Evolutionary conservation across 2,329 filamentous ascomycete species (phyloP).

Genomic region (Scortechinia acanthostroma): DNA sequence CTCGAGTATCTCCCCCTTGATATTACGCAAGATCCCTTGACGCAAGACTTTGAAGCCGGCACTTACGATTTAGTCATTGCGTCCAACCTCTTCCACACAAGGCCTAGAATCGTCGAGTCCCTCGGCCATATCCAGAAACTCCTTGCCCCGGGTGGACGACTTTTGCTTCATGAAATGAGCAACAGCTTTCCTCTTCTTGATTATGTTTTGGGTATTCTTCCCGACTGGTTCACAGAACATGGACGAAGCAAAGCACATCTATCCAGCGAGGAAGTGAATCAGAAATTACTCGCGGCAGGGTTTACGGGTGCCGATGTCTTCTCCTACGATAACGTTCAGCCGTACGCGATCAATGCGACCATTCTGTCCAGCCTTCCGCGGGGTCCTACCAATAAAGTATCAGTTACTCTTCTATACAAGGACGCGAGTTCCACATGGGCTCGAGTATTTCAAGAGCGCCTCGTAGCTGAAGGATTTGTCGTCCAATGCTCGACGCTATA

Average conservation of each 20-base stretch:
- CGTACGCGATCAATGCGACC: slow-evolving; percentile 9
- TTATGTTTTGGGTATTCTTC: no score
- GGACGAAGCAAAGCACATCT: slow-evolving; percentile 13
- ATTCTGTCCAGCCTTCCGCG: slow-evolving; percentile 11
- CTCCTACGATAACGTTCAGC: slow-evolving; percentile 10
- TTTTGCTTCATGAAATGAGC: not conserved
- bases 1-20: not conserved
- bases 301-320: slow-evolving; percentile 17
- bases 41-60: not conserved
- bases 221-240: no score
- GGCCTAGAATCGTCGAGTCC: not conserved
- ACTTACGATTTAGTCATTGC: not conserved
- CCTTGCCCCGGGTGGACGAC: not conserved
- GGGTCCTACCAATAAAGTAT: slow-evolving; percentile 3
- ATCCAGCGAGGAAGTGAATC: slow-evolving; percentile 12
- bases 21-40: not conserved
- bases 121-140: not conserved
- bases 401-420: not conserved
- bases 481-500: slow-evolving; percentile 5
- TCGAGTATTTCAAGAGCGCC: slow-evolving; percentile 3
- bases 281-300: slow-evolving; percentile 14
- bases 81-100: not conserved
- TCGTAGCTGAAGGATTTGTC: slow-evolving; percentile 6
- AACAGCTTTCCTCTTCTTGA: no score
- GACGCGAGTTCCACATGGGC: not conserved